Base-by-base conservation (phyloP, 306 rosid genomes). In the Lotus japonicus region DNA sequence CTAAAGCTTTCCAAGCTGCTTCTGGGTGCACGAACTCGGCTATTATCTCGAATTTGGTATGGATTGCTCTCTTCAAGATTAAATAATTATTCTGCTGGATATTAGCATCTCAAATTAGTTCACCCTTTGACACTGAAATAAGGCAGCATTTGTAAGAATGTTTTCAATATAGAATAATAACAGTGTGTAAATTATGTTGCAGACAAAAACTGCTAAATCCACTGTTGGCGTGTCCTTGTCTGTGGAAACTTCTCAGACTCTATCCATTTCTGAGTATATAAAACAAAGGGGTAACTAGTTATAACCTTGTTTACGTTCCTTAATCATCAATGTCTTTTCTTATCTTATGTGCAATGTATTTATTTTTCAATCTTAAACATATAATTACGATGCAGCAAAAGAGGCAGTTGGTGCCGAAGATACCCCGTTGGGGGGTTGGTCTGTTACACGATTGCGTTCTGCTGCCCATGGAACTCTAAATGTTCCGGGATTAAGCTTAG, bases 321-420 rank as follows among this genome's bases (percentile, higher is more conserved):
- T 66, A 33, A 67, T 64, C 42, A 46, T 65, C 61, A 39, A 70
- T 55, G 59, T 49, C 42, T 21, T 64, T 74, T 45, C 50, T 46
- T 74, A 18, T 72, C 28, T 46, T 74, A 18, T 72, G 17, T 58
- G 11, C 51, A 21, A 56, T 60, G 39, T 28, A 56, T 63, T 63
- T 58, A 59, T 14, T 26, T 53, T 71, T 43, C 45, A 58, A 68
- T 62, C 64, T 68, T 71, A 38, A 35, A 43, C 39, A 72, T 67
- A 51, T 41, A 56, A 59, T 57, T 63, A 7, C 21, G 31, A 77
- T 80, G 79, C 84, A 95, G 99, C 96, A 64, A 88, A 87, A 75
- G 99, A 95, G 83, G 99, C 88, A 53, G 96, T 95, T 64, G 99
- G 99, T 75, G 99, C 97, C n/a, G 96, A 84, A 78, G 99, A 95